Conservation (phyloP, 2,329 filamentous ascomycete species). For the Fusarium succisae region DNA sequence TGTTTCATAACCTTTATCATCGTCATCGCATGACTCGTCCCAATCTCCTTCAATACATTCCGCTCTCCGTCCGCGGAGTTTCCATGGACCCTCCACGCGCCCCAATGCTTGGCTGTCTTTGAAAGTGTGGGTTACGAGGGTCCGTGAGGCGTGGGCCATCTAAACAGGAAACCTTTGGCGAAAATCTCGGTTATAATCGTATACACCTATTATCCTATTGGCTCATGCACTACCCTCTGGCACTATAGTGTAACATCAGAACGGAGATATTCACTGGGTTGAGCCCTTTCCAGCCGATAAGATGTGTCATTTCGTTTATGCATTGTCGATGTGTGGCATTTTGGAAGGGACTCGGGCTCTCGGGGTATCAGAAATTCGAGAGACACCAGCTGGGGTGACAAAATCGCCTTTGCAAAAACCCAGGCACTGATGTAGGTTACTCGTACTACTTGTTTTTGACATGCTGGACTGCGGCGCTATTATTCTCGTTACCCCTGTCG, state of each 20-base stretch:
- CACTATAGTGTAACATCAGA: background rate
- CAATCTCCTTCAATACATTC: rapidly evolving
- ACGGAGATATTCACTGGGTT: background rate
- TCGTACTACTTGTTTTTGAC: background rate
- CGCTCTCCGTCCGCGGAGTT: background rate
- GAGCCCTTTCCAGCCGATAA: background rate
- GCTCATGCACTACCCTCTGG: background rate
- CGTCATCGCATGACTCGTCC: background rate
- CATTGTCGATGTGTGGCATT: background rate
- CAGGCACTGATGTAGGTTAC: rapidly evolving
- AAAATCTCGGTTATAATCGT: background rate
- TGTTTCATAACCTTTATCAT: background rate
- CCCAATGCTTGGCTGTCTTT: background rate
- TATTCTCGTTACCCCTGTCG: background rate
- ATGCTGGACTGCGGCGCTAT: rapidly evolving
- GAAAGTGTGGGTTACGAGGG: background rate
- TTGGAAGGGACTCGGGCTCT: background rate
- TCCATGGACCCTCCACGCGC: background rate
- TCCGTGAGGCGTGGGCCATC: background rate
- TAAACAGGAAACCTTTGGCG: background rate
- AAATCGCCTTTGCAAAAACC: rapidly evolving
- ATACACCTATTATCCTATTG: background rate
- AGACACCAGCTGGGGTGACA: background rate
- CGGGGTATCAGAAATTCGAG: background rate
- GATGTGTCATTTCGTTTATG: background rate